Base-by-base conservation (phyloP, 768 basidiomycete species). In the Hygrocybe punicea region DNA sequence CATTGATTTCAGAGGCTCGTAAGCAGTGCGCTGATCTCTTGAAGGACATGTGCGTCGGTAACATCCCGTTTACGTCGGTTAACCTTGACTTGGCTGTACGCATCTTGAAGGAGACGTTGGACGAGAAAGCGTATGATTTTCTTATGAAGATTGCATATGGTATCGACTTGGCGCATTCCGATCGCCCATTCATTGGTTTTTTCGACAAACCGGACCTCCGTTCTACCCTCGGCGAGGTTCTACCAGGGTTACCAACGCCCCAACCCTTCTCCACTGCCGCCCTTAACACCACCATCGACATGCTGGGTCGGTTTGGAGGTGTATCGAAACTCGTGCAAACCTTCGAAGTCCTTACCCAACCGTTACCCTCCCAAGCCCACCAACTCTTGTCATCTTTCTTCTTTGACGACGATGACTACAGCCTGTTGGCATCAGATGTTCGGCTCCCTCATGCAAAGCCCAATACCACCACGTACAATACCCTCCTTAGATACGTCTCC, bases 321-420 rank as follows among this genome's bases (percentile, higher is more conserved):
- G 69, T 88, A 37, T 83, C 87, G 4, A 84, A 81, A 62, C 78
- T 93, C 66, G 79, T 92, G 5, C 82, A 84, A 63, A 79, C 85
- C 1, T 93, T 91, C 64, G 91, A 92, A 62, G 84, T 88, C 25
- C 81, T 91, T 57, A 89, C 90, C 0, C 78, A 84, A 48, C 87
- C 88, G 14, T 76, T 91, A 25, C 84, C 86, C 19, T 19, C 52
- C 10, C 69, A 73, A 57, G 76, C 79, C 42, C 75, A 69, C 48
- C 72, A 78, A 65, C 74, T 77, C 61, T 72, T 77, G 54, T 76
- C 80, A 58, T 72, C 78, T 6, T 78, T 82, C 11, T 87, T 85
- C 66, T 86, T 87, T 19, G 86, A 79, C 23, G 79, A 91, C 50
- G 82, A 87, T 36, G 84, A 84, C 62, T 83, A 80, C 59, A 76